Percentiles rank a stretch among this genome's conserved stretches.
phyloP scores from a whole-genome alignment of 2,329 filamentous ascomycete genomes.

The Aspergillus sp. region DNA sequence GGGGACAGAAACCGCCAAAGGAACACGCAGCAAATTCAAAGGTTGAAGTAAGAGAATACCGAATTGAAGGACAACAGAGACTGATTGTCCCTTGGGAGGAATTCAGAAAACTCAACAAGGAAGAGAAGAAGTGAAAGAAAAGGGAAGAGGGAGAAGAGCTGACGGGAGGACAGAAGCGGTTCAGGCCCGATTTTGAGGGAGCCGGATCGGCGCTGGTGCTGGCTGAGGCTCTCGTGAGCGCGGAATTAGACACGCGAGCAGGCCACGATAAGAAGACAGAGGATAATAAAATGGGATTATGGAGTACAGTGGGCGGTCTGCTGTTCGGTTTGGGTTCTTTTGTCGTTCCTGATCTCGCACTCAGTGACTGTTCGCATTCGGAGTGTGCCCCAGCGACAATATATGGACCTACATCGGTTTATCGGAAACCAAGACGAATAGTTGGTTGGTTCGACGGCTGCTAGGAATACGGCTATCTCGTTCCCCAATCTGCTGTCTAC shows the following conservation, averaged over 20 bases:
- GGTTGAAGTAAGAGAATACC: background rate
- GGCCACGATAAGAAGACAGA: too few species aligned
- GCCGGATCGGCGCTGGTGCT: background rate
- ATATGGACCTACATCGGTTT: too few species aligned
- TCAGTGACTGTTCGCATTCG: background rate
- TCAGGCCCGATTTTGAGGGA: background rate
- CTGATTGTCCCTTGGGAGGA: background rate
- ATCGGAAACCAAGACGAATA: too few species aligned
- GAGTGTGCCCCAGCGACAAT: background rate
- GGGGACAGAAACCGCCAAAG: slow-evolving; percentile 5
- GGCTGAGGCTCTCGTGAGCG: background rate
- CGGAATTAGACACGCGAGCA: background rate
- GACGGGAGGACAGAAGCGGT: background rate
- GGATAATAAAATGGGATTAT: background rate
- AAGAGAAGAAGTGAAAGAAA: background rate
- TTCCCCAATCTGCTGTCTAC: background rate
- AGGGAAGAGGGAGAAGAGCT: background rate
- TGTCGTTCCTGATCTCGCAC: background rate
- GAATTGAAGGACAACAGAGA: background rate
- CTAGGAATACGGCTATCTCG: background rate
- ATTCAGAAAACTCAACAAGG: background rate
- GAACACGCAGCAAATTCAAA: background rate
- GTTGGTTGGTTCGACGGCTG: background rate
- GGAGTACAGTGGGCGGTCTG: background rate
- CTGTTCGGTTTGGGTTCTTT: background rate